Base-by-base conservation (phyloP, 148 eudicot species). In the Vaccinium corymbosum region DNA sequence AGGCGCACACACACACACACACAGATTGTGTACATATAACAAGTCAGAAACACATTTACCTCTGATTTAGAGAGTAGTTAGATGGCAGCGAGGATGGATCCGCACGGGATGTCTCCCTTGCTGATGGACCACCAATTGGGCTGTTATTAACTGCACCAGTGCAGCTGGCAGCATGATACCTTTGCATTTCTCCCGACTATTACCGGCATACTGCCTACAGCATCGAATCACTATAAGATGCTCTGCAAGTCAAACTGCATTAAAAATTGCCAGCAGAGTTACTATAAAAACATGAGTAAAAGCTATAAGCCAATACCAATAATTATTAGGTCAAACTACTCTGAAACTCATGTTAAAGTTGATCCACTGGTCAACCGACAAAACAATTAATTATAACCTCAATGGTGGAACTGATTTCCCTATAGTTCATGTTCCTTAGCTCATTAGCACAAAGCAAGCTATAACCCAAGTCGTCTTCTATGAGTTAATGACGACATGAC, bases 111-210 rank as follows among this genome's bases (percentile, higher is more conserved):
- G 91, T 76, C 81, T 95, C 99, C 88, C 97, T 93, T 62, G 89
- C 81, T 73, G 97, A 91, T 79, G 91, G 81, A 81, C 98, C 97
- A 72, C 91, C 89, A 85, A 90, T 87, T 27, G 92, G 89, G 89
- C 89, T 90, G 86, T 91, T 97, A 89, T 92, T 97, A 68, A 94
- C 94, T 85, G 98, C 96, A 93, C 98, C 90, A 92, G 92, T 93
- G 94, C 95, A 90, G 94, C 91, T 92, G 90, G 87, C 87, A 93
- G 88, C 89, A 91, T 92, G 97, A 95, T 92, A 97, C 92, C 97
- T 92, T 93, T 97, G 99, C 99, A 97, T 97, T 87, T 93, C 93
- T 93, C 92, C 95, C 82, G 92, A 90, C 92, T 92, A 91, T 87
- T 87, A 93, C 92, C 93, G 81, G 95, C 99, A 97, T 97, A 92